Evolutionary conservation across 495 filamentous ascomycete species (phyloP), one percentile per base, ranked within the genome.

Genomic region (Oidiodendron maius): DNA sequence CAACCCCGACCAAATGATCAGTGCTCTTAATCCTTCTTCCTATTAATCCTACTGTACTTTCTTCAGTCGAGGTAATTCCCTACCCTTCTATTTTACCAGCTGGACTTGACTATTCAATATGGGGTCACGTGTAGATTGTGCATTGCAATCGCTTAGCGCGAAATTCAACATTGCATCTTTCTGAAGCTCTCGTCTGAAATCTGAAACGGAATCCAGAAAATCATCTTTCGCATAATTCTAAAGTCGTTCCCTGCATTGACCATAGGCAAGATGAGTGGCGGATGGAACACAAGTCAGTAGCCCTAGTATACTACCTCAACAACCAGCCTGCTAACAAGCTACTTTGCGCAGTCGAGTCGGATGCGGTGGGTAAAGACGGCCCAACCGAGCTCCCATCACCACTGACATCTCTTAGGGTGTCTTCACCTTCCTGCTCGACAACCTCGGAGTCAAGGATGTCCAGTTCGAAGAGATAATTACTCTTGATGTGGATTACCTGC

Each of bases 381-480:
- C n/a, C n/a, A n/a, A 35, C 22, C 48, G 38, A 45, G 34, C 44
- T 21, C 23, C 32, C 32, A 28, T 40, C 25, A 8, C 48, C 43
- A 39, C 30, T 56, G 43, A 48, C 51, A 51, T 24, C 42, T 47
- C 42, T 16, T 46, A 96, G 91, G 93, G 93, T 60, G 89, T 99
- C 56, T 99, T 99, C 70, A 99, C 94, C 49, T 94, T 87, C 61
- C 79, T 99, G 39, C 77, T 89, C 57, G 86, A 96, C 57, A 89
- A 87, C 53, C 84, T 99, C 35, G 93, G 94, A 28, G 90, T 91
- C 26, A 83, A 88, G 61, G 81, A 89, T 61, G 87, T 96, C 5
- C 93, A 99, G 67, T 97, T 96, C 66, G 94, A 97, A 68, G 93
- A 99, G 68, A 82, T 99, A 50, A 81, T 96, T 32, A 82, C 87